These are phyloP conservation scores for Starmera caribaea DNA, from an alignment of 805 yeast genomes.

Conservation along the genomic window DNA sequence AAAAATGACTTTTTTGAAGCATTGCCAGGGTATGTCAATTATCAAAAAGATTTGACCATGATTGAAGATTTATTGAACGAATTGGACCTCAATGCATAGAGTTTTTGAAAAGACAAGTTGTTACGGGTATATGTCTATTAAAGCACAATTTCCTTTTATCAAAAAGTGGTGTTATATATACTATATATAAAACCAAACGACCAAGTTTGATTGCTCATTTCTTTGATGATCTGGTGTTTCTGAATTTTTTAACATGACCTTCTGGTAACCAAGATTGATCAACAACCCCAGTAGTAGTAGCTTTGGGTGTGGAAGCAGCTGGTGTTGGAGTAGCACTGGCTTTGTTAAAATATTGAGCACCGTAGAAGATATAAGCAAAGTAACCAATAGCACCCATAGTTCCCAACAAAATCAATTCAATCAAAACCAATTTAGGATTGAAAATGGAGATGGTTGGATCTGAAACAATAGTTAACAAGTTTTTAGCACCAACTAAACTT, in stretches of 20 bases:
- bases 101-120: not conserved
- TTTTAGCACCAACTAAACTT: constrained; percentile 46
- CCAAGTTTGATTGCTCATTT: constrained; percentile 10
- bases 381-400: constrained; percentile 43
- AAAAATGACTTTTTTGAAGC: constrained; percentile 11
- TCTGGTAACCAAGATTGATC: constrained; percentile 54
- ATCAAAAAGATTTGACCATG: constrained; percentile 23
- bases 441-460: constrained; percentile 63
- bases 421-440: constrained; percentile 61
- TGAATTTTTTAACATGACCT: constrained; percentile 34
- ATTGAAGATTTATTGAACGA: constrained; percentile 31
- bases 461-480: constrained; percentile 44
- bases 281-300: constrained; percentile 16
- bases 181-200: not conserved
- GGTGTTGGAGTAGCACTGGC: constrained; percentile 18
- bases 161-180: not conserved
- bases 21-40: constrained; percentile 12
- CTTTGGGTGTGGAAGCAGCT: constrained; percentile 4
- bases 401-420: constrained; percentile 43
- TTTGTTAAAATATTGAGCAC: constrained; percentile 33
- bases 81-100: constrained; percentile 33
- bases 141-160: not conserved
- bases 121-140: not conserved
- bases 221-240: constrained; percentile 15
- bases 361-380: constrained; percentile 32